Evolutionary conservation across 768 basidiomycete genomes (phyloP).

Genomic region (Kwoniella europaea): DNA sequence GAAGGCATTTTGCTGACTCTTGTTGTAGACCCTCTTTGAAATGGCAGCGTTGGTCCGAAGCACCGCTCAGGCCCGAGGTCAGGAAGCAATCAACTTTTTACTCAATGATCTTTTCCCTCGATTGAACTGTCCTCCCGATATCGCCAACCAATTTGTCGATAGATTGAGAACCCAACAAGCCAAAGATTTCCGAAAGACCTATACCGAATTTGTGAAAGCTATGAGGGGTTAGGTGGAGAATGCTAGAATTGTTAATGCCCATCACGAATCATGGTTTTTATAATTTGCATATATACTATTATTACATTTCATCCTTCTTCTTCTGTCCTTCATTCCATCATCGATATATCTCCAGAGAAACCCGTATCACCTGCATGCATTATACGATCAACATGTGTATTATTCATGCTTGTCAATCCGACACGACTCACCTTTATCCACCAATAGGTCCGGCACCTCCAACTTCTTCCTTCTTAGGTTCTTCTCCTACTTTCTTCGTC

Average conservation of each 20-base stretch:
- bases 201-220: slow-evolving; percentile 57
- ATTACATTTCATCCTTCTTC: slow-evolving; percentile 2
- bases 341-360: not conserved
- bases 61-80: slow-evolving; percentile 74
- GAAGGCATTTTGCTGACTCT: not conserved
- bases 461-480: slow-evolving; percentile 47
- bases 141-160: slow-evolving; percentile 70
- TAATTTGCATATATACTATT: slow-evolving; percentile 17
- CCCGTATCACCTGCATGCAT: slow-evolving; percentile 19
- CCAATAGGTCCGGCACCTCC: slow-evolving; percentile 48
- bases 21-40: slow-evolving; percentile 78
- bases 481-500: slow-evolving; percentile 53
- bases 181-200: slow-evolving; percentile 56
- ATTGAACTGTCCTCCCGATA: slow-evolving; percentile 81
- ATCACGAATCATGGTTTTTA: slow-evolving; percentile 5
- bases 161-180: slow-evolving; percentile 51
- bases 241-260: not conserved
- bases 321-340: slow-evolving; percentile 6
- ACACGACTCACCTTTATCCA: slow-evolving; percentile 33
- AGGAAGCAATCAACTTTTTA: slow-evolving; percentile 83
- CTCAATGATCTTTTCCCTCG: slow-evolving; percentile 79
- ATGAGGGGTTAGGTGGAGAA: slow-evolving; percentile 34
- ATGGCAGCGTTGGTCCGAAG: slow-evolving; percentile 82
- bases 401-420: no score
- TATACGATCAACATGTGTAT: slow-evolving; percentile 18